Evolutionary conservation across 805 yeast species (phyloP).

Genomic region (Phaffomyces opuntiae): DNA sequence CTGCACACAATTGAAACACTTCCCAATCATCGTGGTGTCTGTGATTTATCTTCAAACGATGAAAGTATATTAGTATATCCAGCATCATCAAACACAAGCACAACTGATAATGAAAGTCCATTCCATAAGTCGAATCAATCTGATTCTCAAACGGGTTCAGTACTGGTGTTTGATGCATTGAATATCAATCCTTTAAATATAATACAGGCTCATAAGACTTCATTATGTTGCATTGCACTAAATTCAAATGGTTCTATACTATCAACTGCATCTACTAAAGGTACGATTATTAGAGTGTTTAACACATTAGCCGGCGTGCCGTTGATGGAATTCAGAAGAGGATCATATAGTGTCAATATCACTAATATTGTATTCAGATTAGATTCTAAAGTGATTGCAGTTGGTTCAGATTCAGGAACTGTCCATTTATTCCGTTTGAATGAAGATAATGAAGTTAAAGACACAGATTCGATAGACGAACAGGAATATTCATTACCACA

Average conservation of each 20-base stretch:
- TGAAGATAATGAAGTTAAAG: not conserved
- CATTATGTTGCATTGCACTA: conserved; percentile 59
- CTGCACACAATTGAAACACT: conserved; percentile 60
- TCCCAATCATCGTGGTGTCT: conserved; percentile 33
- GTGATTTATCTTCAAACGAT: conserved; percentile 32
- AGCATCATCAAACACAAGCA: conserved; percentile 27
- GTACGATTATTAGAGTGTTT: conserved; percentile 84
- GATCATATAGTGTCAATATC: conserved; percentile 58
- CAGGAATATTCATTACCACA: conserved; percentile 9
- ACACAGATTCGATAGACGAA: not conserved
- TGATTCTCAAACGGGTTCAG: conserved; percentile 21
- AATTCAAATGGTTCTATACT: conserved; percentile 71
- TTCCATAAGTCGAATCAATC: not conserved
- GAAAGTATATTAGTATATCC: conserved; percentile 50
- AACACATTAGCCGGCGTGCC: conserved; percentile 48
- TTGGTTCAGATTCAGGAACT: conserved; percentile 57
- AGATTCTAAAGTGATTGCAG: conserved; percentile 44
- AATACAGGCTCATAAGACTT: conserved; percentile 80
- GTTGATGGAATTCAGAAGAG: conserved; percentile 72
- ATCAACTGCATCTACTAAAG: conserved; percentile 87
- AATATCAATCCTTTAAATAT: conserved; percentile 71
- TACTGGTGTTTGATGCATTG: conserved; percentile 72
- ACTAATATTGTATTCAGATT: conserved; percentile 45
- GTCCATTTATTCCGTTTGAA: conserved; percentile 53
- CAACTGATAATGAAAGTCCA: conserved; percentile 1